A percentile compares a stretch with the other conserved stretches of the same genome.
Conservation (phyloP, 805 yeast species). For the Metschnikowia matae region DNA sequence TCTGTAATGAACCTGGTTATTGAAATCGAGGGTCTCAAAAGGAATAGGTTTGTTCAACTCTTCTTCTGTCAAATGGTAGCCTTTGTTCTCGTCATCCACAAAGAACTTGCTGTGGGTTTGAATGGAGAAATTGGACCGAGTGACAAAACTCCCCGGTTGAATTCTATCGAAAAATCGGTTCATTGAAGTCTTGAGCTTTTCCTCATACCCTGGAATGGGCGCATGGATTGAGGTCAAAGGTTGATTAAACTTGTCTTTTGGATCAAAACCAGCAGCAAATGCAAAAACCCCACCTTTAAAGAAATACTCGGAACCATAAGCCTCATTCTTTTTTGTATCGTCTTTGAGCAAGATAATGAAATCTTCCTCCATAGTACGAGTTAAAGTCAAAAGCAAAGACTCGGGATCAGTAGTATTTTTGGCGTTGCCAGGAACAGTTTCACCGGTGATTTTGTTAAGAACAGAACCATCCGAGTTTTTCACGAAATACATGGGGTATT, state of each 20-base stretch:
- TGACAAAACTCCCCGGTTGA: constrained; percentile 35
- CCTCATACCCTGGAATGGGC: constrained; percentile 41
- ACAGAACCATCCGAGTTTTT: constrained; percentile 15
- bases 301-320: constrained; percentile 34
- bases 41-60: constrained; percentile 23
- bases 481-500: constrained; percentile 37
- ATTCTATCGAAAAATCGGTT: constrained; percentile 37
- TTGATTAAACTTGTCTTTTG: constrained; percentile 32
- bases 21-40: constrained; percentile 32
- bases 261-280: constrained; percentile 44
- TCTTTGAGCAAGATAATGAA: constrained; percentile 37
- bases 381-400: constrained; percentile 22
- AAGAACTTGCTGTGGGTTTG: constrained; percentile 31
- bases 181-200: constrained; percentile 38
- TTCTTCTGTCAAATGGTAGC: constrained; percentile 31
- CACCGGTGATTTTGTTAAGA: constrained; percentile 26
- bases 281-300: constrained; percentile 44
- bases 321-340: constrained; percentile 23
- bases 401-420: constrained; percentile 8
- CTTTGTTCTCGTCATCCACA: constrained; percentile 39
- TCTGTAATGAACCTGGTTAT: constrained; percentile 49
- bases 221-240: constrained; percentile 38
- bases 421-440: constrained; percentile 19
- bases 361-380: constrained; percentile 38
- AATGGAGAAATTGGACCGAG: constrained; percentile 38